Evolutionary conservation across 164 flowering plant species (phyloP), one percentile per base, ranked within the genome.

Genomic region (Platanus orientalis): DNA sequence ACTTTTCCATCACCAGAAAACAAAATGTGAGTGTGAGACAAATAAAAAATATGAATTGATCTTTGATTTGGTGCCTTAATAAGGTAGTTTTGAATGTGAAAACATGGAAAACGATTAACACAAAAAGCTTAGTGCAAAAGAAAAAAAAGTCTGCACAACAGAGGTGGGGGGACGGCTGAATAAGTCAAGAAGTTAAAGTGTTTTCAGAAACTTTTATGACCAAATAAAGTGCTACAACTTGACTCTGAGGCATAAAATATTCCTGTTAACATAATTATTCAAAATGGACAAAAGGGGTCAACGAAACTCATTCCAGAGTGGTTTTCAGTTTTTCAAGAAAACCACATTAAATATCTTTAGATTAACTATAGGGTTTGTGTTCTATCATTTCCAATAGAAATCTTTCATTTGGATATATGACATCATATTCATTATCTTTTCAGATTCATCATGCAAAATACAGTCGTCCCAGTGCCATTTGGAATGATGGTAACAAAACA

Each of bases 1-100:
- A 59, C 23, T 23, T 44, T 42, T 30, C 21, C 48, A 52, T 25
- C 39, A 63, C 32, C 52, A 54, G n/a, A 60, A 23, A 45, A 20
- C 9, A 26, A 28, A 4, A 12, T 12, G n/a, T 1, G 24, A n/a
- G 25, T 12, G n/a, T 1, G 24, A n/a, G 25, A n/a, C 29, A 28
- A 0, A 24, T 23, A 40, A 34, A 13, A 13, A 45, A 17, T 2
- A 50, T 30, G 11, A 61, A 49, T 49, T 50, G 17, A 25, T 28
- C 51, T 6, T 48, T 20, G 0, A 26, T 17, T 26, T 53, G 9
- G 42, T n/a, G 19, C 20, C 27, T 17, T 26, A 53, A 14, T 53
- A 12, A 27, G 11, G 30, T 26, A 27, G n/a, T 14, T 53, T 53
- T 53, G 19, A 4, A 26, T 25, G 36, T 20, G 1, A 19, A 12